phyloP scores from a whole-genome alignment of 148 eudicot species.

The Vaccinium corymbosum region DNA sequence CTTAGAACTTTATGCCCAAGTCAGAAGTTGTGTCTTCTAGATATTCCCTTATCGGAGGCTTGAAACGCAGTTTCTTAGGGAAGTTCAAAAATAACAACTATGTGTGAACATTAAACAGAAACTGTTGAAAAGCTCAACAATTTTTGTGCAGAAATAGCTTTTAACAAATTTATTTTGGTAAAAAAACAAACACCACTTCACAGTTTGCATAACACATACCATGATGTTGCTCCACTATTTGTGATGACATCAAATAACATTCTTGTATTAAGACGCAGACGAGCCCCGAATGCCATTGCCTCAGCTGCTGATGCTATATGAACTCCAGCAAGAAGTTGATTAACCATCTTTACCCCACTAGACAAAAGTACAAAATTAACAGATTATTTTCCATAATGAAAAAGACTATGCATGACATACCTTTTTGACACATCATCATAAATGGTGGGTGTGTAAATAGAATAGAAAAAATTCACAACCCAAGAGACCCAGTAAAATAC shows the following conservation, averaged over 20 bases:
- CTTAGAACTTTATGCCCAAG: not conserved
- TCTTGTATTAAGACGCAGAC: constrained; percentile 79
- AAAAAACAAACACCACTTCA: not conserved
- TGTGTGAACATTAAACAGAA: too few species aligned
- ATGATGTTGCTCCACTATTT: constrained; percentile 79
- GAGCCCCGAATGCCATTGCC: constrained; percentile 95
- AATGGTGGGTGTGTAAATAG: not conserved
- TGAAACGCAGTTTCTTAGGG: not conserved
- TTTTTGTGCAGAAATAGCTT: not conserved
- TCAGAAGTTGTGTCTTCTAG: not conserved
- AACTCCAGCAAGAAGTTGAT: constrained; percentile 99
- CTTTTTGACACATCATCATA: not conserved
- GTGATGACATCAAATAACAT: constrained; percentile 59
- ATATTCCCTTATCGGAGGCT: not conserved
- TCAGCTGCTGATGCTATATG: constrained; percentile 99
- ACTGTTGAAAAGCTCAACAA: not conserved
- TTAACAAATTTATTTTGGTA: not conserved
- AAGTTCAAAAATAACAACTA: not conserved
- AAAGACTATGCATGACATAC: not conserved
- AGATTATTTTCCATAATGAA: not conserved
- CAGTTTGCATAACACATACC: constrained; percentile 43
- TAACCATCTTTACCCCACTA: constrained; percentile 98
- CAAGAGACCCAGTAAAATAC: constrained; percentile 3
- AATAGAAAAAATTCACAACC: not conserved
- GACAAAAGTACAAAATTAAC: constrained; percentile 16